phyloP scores from a whole-genome alignment of 495 filamentous ascomycete species.

The Staphylotrichum tortipilum region DNA sequence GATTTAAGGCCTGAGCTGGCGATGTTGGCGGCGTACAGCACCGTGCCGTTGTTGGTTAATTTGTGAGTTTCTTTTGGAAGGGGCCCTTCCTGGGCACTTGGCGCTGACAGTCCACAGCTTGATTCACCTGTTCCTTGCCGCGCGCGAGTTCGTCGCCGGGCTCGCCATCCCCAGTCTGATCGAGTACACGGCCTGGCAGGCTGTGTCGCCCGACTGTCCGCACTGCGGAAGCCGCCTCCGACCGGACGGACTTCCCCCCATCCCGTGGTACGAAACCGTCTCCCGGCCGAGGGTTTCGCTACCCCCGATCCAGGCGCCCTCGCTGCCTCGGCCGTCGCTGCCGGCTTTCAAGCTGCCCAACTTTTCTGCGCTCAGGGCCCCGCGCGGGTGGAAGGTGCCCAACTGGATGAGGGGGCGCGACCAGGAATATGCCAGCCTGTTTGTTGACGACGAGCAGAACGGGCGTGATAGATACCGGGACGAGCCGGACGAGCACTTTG shows the following conservation, averaged over 20 bases:
- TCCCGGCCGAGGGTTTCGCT: conserved; percentile 15
- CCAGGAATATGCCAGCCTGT: conserved; percentile 17
- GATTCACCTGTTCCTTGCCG: conserved; percentile 32
- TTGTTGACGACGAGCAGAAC: conserved; percentile 21
- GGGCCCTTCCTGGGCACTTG: too few species aligned
- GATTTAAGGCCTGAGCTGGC: conserved; percentile 19
- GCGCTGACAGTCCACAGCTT: conserved; percentile 14
- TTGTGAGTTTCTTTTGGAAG: conserved; percentile 28
- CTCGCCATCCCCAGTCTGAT: conserved; percentile 29
- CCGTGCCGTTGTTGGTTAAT: conserved; percentile 32
- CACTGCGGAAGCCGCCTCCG: conserved; percentile 32
- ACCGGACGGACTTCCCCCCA: conserved; percentile 21
- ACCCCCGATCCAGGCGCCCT: conserved; percentile 7
- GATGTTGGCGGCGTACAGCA: conserved; percentile 36
- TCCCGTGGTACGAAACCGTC: conserved; percentile 31
- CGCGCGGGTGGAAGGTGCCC: conserved; percentile 23
- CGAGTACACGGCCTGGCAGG: conserved; percentile 30
- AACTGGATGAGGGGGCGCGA: conserved; percentile 19
- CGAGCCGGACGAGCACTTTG: conserved; percentile 9
- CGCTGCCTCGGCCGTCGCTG: neutral
- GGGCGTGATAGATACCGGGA: conserved; percentile 17
- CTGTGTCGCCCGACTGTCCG: conserved; percentile 31
- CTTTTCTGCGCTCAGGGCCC: conserved; percentile 9
- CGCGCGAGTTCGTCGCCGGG: conserved; percentile 30
- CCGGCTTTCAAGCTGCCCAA: conserved; percentile 5